Base-by-base conservation (phyloP, 1,139 yeast genomes). In the Nadsonia commutata region DNA sequence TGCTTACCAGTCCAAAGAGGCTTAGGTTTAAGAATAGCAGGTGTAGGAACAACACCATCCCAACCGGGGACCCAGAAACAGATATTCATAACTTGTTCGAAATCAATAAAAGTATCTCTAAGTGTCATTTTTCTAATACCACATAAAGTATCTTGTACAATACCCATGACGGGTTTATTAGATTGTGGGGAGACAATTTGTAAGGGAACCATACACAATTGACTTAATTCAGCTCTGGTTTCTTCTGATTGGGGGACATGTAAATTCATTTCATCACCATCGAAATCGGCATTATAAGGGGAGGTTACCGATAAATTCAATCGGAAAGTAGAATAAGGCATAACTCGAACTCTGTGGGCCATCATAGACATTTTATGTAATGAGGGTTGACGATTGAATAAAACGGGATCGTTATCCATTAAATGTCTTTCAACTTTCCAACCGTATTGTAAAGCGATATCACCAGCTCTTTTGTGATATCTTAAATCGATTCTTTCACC, bases 261-360 rank as follows among this genome's bases (percentile, higher is more conserved):
- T 67, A 93, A 80, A 66, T 93, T 93, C 99, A 93, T 93, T 68
- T 93, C 98, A 65, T 93, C 99, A 71, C 99, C 99, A 69, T 93
- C 99, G 72, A 93, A 93, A 81, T 93, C 99, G 42, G 99, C 99
- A 67, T 93, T 93, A 66, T 93, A 93, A 20, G 99, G 99, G 16
- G 97, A 85, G 0, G 98, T 90, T 42, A 90, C 98, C 16, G 97
- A 90, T 61, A 93, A 70, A 61, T 90, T 93, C 67, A 93, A 71
- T 67, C 99, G 79, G 70, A 93, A 93, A 0, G 99, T 90, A 3
- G 97, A 88, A 60, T 88, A 93, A 13, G 99, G 99, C 95, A 93
- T 88, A 43, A 90, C 98, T 60, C 84, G 86, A 37, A 90, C 98
- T 67, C 96, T 76, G 62, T 93, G 99, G n/a, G 96, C 95, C 98